Evolutionary conservation across 441 rosid species (phyloP).

Genomic region (Gossypium trilobum): DNA sequence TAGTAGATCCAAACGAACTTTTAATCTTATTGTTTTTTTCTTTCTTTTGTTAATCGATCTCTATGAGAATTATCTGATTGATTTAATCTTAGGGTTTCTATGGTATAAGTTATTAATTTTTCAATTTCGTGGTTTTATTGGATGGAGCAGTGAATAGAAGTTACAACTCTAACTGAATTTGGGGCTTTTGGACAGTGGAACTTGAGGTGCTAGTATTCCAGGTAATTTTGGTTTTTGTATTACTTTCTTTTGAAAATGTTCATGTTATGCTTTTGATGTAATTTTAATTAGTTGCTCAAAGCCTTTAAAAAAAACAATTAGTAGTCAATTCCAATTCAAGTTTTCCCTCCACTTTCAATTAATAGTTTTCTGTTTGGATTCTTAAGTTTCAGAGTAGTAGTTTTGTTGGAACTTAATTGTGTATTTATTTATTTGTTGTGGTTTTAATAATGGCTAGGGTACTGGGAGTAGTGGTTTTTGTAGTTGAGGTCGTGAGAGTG

Average conservation of each 20-base stretch:
- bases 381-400: background rate
- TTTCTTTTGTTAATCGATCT: background rate
- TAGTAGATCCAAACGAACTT: background rate
- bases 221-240: slow-evolving; percentile 11
- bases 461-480: slow-evolving; percentile 14
- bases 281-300: background rate
- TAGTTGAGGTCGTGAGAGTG: slow-evolving; percentile 15
- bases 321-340: background rate
- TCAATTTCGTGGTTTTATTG: background rate
- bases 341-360: background rate
- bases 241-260: background rate
- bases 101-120: background rate
- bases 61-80: background rate
- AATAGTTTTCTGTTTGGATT: background rate
- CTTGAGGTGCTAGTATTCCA: slow-evolving; percentile 1
- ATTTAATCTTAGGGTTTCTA: slow-evolving; percentile 1
- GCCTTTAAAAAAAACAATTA: background rate
- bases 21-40: background rate
- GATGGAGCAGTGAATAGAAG: slow-evolving; percentile 9
- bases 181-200: slow-evolving; percentile 4
- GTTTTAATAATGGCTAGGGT: slow-evolving; percentile 20
- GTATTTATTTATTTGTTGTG: background rate
- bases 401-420: background rate
- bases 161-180: background rate
- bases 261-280: background rate